These are phyloP conservation scores for Russula griseocarnosa DNA, from an alignment of 768 basidiomycete genomes.

Conservation along the genomic window DNA sequence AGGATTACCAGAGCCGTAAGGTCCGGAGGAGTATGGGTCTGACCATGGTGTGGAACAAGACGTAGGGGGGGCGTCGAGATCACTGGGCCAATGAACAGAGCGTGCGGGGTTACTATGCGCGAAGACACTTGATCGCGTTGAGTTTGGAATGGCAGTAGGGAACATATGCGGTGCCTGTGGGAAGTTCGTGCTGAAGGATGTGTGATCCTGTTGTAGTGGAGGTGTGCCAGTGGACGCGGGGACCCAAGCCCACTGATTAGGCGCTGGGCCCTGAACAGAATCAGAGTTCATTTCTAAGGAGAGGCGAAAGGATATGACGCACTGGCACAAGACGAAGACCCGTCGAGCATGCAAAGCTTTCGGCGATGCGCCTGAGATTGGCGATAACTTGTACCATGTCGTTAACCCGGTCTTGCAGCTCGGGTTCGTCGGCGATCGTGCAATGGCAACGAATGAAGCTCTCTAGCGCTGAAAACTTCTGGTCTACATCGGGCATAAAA, in stretches of 20 bases:
- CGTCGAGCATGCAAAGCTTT: slow-evolving; percentile 17
- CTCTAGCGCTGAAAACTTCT: slow-evolving; percentile 11
- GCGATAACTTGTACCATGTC: slow-evolving; percentile 17
- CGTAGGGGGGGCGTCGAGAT: slow-evolving; percentile 1
- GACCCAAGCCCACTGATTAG: slow-evolving; percentile 18
- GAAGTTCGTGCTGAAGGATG: slow-evolving; percentile 18
- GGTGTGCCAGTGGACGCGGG: neutral
- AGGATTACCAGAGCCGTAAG: neutral
- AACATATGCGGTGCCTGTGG: slow-evolving; percentile 17
- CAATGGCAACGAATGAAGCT: neutral
- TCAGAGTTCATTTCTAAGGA: neutral
- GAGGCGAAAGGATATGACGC: neutral
- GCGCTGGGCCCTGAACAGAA: neutral
- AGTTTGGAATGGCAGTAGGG: slow-evolving; percentile 17
- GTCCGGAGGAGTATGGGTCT: neutral
- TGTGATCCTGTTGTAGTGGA: slow-evolving; percentile 13
- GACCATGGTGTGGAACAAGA: neutral
- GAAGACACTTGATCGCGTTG: slow-evolving; percentile 16
- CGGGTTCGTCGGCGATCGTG: neutral
- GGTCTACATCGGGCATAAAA: slow-evolving; percentile 22
- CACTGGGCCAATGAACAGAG: slow-evolving; percentile 24
- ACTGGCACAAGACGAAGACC: slow-evolving; percentile 25
- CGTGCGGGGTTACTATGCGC: slow-evolving; percentile 14
- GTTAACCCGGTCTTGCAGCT: slow-evolving; percentile 7
- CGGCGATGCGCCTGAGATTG: slow-evolving; percentile 18